phyloP scores from a whole-genome alignment of 352 stramenopile species.

The Globisporangium barbulae region DNA sequence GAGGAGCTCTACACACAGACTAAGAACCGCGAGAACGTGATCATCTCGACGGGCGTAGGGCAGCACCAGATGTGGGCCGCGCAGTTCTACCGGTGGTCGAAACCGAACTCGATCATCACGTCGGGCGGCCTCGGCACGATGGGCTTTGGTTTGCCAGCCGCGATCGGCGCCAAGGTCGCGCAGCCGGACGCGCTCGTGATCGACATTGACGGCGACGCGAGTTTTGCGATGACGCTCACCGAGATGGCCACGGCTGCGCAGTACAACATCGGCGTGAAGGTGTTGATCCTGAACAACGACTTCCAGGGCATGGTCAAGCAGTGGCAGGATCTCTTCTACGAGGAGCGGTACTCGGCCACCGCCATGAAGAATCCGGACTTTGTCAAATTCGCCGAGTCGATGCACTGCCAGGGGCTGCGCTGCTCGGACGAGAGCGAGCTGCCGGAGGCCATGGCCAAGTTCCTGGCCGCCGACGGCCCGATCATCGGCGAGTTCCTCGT shows the following conservation, averaged over 20 bases:
- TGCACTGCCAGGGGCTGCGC: constrained; percentile 92
- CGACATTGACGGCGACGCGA: constrained; percentile 94
- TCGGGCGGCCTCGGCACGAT: constrained; percentile 94
- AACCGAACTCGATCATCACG: constrained; percentile 92
- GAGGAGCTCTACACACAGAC: constrained; percentile 93
- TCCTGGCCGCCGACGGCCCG: constrained; percentile 92
- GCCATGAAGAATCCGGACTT: constrained; percentile 94
- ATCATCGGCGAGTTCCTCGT: constrained; percentile 94
- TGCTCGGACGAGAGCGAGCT: constrained; percentile 89
- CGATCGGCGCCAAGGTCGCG: constrained; percentile 93
- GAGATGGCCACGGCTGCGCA: constrained; percentile 95
- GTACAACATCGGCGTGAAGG: constrained; percentile 93
- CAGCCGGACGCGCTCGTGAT: constrained; percentile 84
- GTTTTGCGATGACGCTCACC: constrained; percentile 96
- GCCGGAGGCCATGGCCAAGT: constrained; percentile 89
- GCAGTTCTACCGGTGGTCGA: constrained; percentile 95
- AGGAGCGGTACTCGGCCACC: constrained; percentile 90
- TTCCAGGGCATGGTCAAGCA: constrained; percentile 98
- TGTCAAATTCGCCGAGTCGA: constrained; percentile 90
- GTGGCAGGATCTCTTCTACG: constrained; percentile 97
- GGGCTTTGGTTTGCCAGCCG: constrained; percentile 92
- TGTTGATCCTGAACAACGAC: constrained; percentile 96
- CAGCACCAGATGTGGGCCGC: constrained; percentile 97
- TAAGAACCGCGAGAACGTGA: constrained; percentile 88
- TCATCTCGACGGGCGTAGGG: constrained; percentile 94